Percentiles rank a stretch among this genome's conserved stretches.
Evolutionary conservation across 441 rosid species (phyloP).

Genomic region (Euphorbia schlechtendalii): DNA sequence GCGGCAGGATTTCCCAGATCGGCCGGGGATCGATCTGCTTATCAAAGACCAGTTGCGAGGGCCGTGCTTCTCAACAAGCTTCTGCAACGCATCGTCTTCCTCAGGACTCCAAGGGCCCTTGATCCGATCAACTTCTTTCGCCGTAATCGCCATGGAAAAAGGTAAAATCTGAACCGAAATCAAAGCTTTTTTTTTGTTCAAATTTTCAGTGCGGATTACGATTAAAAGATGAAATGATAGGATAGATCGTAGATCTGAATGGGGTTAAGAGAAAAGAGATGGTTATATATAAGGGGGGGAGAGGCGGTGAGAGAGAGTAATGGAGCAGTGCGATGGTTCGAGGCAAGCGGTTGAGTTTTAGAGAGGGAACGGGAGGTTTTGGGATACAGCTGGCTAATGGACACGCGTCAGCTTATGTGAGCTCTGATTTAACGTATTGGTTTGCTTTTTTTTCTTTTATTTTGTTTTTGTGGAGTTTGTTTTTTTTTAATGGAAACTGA

Average conservation of each 20-base stretch:
- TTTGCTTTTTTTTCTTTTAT: not conserved
- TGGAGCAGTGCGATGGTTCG: slow-evolving; percentile 45
- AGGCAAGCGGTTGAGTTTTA: slow-evolving; percentile 52
- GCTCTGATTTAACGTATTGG: slow-evolving; percentile 32
- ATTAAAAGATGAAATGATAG: no score
- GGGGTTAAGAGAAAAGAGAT: slow-evolving; percentile 28
- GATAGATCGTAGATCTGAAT: no score
- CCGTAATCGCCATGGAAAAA: slow-evolving; percentile 28
- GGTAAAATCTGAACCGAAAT: not conserved
- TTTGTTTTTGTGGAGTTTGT: not conserved
- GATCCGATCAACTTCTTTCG: slow-evolving; percentile 56
- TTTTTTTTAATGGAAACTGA: not conserved
- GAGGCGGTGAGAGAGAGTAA: slow-evolving; percentile 28
- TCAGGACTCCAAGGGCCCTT: slow-evolving; percentile 84
- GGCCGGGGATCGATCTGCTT: slow-evolving; percentile 65
- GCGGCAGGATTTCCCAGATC: slow-evolving; percentile 72
- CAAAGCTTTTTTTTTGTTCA: not conserved
- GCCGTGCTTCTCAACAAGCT: slow-evolving; percentile 53
- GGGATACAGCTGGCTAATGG: slow-evolving; percentile 78
- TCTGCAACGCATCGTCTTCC: slow-evolving; percentile 60
- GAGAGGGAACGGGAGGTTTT: slow-evolving; percentile 8
- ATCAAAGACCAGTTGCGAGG: slow-evolving; percentile 73
- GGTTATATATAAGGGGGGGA: slow-evolving; percentile 36
- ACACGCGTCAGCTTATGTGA: slow-evolving; percentile 60
- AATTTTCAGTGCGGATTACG: not conserved